Evolutionary conservation across 2,329 filamentous ascomycete species (phyloP), one percentile per base, ranked within the genome.

Genomic region (Fusarium sp.): DNA sequence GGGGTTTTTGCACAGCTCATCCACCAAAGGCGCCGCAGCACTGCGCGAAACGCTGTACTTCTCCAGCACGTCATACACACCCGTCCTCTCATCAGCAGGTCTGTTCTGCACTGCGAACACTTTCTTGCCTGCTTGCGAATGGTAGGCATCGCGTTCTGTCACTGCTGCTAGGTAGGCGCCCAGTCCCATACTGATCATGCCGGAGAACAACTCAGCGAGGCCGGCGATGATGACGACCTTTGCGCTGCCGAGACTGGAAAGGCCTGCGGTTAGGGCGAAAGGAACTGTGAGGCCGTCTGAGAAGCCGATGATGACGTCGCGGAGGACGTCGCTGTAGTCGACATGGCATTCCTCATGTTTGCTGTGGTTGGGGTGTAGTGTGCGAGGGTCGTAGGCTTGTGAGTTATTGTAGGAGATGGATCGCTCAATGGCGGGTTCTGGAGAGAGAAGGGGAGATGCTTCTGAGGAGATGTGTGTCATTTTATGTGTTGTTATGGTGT

Each of bases 241-340:
- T 32, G 88, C 89, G 75, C 87, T 83, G n/a, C 89, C 89, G 45
- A 91, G 81, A 50, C 84, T 85, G 3, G 87, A 89, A 3, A 94
- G 83, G 15, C 92, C 92, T 0, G 92, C 92, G 0, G 90, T 93
- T 37, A 94, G 82, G 17, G 92, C 92, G 71, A 94, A 94, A 0
- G 92, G 92, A 0, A 94, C 92, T 0, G 92, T 94, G 70, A 94
- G 83, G 17, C 92, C 92, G 74, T 94, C 92, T 1, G 91, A 90
- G 71, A 94, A 89, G 53, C 92, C 92, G 70, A 94, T 90, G 62
- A 92, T 93, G 65, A 89, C 84, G 77, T 92, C 89, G 45, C 86
- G 83, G 17, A 90, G 78, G 52, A 87, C 74, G 56, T 81, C 79
- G 62, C 77, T 78, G 70, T 83, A 76, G 71, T 79, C 77, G 51